Evolutionary conservation across 345 rosid species (phyloP).

Genomic region (Lenwebbia sp.): DNA sequence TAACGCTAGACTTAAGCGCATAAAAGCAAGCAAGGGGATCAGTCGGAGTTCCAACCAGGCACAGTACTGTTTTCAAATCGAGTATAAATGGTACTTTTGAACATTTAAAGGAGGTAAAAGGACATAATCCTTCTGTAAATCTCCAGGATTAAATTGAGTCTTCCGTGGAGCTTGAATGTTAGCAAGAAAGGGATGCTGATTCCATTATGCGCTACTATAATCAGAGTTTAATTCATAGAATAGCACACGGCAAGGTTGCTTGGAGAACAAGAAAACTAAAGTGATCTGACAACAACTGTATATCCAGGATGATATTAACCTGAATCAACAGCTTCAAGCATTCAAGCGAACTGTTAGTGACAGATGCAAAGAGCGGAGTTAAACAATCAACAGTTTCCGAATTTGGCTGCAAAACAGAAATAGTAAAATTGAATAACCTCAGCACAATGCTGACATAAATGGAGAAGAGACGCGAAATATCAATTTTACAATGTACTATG

Average conservation of each 20-base stretch:
- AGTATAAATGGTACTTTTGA: not conserved
- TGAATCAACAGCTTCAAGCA: constrained; percentile 65
- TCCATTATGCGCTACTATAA: not conserved
- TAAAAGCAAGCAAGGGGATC: not conserved
- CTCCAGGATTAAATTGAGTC: not conserved
- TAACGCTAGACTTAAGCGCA: not conserved
- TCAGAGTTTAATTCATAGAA: not conserved
- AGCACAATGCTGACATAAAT: not conserved
- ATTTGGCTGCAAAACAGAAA: constrained; percentile 55
- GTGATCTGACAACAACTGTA: not conserved
- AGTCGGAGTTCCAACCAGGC: not conserved
- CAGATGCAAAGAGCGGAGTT: constrained; percentile 75
- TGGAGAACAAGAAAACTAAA: not conserved
- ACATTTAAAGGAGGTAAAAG: not conserved
- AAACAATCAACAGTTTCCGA: constrained; percentile 69
- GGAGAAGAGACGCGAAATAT: not conserved
- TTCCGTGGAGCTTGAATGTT: not conserved
- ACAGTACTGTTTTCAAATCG: not conserved
- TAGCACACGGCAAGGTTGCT: not conserved
- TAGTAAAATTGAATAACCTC: not conserved
- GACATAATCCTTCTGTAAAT: not conserved
- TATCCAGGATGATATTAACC: constrained; percentile 11
- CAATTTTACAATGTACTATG: not conserved
- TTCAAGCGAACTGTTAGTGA: constrained; percentile 65
- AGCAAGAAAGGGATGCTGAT: not conserved